Conservation (phyloP, 805 yeast species). For the Metschnikowia kunwiensis region DNA sequence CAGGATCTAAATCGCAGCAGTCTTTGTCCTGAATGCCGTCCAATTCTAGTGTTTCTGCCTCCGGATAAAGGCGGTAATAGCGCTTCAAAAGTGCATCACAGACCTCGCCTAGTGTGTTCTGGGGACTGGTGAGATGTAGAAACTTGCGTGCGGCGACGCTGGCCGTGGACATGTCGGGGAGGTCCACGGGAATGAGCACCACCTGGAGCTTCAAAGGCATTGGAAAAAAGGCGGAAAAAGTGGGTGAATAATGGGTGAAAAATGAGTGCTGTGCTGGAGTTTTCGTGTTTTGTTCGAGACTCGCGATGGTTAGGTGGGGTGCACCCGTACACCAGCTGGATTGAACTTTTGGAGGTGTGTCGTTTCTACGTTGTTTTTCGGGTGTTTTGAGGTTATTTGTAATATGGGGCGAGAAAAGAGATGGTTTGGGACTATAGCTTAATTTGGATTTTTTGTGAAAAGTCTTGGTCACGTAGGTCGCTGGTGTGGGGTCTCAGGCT, state of each 20-base stretch:
- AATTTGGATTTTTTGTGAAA: no score
- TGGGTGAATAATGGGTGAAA: neutral
- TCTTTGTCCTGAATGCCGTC: constrained; percentile 63
- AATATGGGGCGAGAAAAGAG: no score
- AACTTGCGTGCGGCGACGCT: constrained; percentile 43
- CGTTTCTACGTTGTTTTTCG: neutral
- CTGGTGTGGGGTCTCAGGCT: no score
- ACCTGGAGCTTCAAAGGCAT: constrained; percentile 35
- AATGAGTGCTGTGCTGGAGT: no score
- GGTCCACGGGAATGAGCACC: constrained; percentile 30
- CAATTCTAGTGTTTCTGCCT: constrained; percentile 51
- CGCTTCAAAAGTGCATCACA: constrained; percentile 54
- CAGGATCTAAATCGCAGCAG: constrained; percentile 78
- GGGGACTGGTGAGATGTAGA: constrained; percentile 57
- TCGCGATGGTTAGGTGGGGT: neutral
- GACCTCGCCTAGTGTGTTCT: constrained; percentile 46
- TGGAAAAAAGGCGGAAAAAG: no score
- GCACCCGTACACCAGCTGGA: constrained; percentile 2
- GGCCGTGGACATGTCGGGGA: constrained; percentile 21
- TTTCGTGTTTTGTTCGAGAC: neutral
- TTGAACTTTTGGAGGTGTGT: no score
- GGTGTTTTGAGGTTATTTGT: no score
- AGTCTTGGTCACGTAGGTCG: no score
- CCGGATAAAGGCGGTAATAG: constrained; percentile 63
- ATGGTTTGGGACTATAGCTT: no score